These are phyloP conservation scores for Colletotrichum cereale DNA, from an alignment of 2,329 filamentous ascomycete genomes.

Conservation along the genomic window DNA sequence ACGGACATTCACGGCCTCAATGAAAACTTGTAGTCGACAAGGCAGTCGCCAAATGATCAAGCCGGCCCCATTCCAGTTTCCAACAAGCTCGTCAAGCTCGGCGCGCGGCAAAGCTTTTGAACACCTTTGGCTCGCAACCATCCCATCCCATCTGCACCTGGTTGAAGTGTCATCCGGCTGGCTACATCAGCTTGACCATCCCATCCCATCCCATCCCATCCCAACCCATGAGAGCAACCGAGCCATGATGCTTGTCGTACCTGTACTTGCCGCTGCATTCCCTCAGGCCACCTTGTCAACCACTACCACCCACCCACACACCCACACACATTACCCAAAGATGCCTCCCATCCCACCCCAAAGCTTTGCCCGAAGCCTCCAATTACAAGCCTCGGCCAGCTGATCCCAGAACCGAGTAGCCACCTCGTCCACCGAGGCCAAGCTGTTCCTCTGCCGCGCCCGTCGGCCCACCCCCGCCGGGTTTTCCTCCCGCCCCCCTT, in stretches of 20 bases:
- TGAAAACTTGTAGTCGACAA: no score
- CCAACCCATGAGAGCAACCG: constrained; percentile 12
- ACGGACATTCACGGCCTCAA: not conserved
- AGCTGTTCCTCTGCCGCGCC: constrained; percentile 35
- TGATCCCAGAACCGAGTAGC: constrained; percentile 28
- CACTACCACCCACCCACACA: not conserved
- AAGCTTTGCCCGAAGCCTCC: constrained; percentile 30
- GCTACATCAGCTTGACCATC: constrained; percentile 14
- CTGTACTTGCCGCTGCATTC: constrained; percentile 21
- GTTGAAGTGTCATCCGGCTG: not conserved
- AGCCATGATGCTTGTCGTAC: constrained; percentile 21
- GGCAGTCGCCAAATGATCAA: not conserved
- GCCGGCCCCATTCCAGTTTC: not conserved
- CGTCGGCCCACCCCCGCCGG: constrained; percentile 26
- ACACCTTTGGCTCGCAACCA: not conserved
- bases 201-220: constrained; percentile 7
- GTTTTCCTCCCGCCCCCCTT: constrained; percentile 18
- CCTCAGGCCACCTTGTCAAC: constrained; percentile 20
- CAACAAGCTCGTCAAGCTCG: not conserved
- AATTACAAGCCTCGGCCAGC: constrained; percentile 29
- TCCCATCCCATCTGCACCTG: not conserved
- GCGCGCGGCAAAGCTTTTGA: not conserved
- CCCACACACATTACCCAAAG: constrained; percentile 7
- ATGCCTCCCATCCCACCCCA: constrained; percentile 23
- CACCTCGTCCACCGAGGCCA: constrained; percentile 12